phyloP scores from a whole-genome alignment of 177 flowering plant genomes.

The Tripterygium wilfordii region DNA sequence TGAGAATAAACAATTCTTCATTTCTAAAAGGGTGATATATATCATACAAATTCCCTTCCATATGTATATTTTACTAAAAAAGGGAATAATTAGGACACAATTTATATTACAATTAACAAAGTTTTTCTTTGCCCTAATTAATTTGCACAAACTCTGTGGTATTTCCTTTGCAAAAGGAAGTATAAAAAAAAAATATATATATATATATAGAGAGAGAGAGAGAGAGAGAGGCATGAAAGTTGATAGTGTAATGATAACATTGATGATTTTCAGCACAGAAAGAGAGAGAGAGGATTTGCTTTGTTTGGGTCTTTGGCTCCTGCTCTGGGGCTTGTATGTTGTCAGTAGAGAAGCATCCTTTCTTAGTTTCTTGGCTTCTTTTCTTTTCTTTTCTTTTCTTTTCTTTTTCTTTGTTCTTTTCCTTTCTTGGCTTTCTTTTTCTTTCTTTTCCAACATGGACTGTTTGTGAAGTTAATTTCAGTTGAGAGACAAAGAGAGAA shows the following conservation, averaged over 20 bases:
- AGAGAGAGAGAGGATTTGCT: constrained; percentile 14
- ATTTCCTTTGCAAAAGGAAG: constrained; percentile 9
- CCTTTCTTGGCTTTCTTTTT: constrained; percentile 6
- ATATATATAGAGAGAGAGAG: constrained; percentile 23
- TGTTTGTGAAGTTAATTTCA: constrained; percentile 34
- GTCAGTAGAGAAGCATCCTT: constrained; percentile 34
- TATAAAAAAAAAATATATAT: constrained; percentile 19
- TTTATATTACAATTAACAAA: constrained; percentile 13
- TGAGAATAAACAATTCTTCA: too few relatives aligned
- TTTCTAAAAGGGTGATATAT: too few relatives aligned
- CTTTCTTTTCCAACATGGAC: constrained; percentile 29
- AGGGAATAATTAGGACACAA: not conserved
- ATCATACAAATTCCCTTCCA: not conserved
- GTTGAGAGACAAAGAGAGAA: constrained; percentile 21
- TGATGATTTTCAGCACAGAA: constrained; percentile 56
- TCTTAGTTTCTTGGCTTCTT: constrained; percentile 5
- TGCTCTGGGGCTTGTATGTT: constrained; percentile 19
- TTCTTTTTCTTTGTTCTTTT: constrained; percentile 10
- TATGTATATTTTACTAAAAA: not conserved
- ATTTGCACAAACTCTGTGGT: constrained; percentile 24
- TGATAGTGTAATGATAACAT: constrained; percentile 31
- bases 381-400: constrained; percentile 12
- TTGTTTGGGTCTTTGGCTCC: constrained; percentile 26
- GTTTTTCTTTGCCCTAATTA: constrained; percentile 2
- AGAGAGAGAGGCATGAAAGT: constrained; percentile 21